Conservation (phyloP, 305 asterid genomes). For the Withania somnifera region DNA sequence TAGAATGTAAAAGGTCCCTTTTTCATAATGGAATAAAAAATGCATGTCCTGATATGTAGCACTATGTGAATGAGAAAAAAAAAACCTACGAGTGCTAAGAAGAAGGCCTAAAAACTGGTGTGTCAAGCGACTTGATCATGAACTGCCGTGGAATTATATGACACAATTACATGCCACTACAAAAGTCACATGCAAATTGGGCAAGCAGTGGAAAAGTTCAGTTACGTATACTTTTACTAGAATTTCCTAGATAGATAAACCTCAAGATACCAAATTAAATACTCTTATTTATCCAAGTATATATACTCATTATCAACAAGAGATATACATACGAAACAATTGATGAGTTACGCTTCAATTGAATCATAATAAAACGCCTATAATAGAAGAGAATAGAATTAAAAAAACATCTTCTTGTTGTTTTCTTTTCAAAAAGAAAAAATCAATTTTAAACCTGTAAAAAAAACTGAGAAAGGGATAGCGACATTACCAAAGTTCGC, state of each 20-base stretch:
- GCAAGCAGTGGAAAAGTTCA: background rate
- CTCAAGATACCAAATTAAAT: background rate
- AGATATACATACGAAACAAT: background rate
- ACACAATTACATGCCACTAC: background rate
- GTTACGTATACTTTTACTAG: background rate
- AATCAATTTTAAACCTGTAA: background rate
- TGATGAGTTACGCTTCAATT: background rate
- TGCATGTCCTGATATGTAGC: background rate
- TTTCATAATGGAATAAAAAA: background rate
- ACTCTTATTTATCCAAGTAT: background rate
- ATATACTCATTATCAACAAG: background rate
- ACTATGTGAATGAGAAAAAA: background rate
- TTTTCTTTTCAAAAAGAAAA: background rate
- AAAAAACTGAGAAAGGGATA: background rate
- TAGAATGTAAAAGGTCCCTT: background rate
- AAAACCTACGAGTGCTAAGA: background rate
- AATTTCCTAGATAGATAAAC: background rate
- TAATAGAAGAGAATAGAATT: too few relatives aligned
- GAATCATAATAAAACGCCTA: background rate
- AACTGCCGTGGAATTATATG: background rate
- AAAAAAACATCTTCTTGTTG: too few relatives aligned
- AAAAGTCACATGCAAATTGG: background rate
- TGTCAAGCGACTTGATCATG: background rate
- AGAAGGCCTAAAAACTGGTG: background rate
- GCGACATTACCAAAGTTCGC: background rate